Base-by-base conservation (phyloP, 805 yeast genomes). In the Lipomyces kockii region DNA sequence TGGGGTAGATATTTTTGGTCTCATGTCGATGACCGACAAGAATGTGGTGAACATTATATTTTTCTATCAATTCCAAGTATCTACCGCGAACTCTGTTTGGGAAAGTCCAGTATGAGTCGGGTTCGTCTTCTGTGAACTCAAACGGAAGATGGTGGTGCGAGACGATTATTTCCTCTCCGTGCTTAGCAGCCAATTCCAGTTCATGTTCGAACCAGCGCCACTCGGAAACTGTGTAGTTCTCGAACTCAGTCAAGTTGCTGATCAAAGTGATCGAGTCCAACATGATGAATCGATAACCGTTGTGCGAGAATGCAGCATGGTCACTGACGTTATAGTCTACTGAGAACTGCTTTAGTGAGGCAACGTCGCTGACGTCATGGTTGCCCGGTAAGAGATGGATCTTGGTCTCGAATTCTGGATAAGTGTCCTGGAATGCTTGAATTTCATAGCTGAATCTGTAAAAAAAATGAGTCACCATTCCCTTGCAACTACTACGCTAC, bases 141-240 rank as follows among this genome's bases (percentile, higher is more conserved):
- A 56, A 56, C 27, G 59, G 59, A 56, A 56, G 59, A 25, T 56
- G 59, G 59, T 56, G 59, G 46, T 56, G 59, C n/a, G 59, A 51
- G 22, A 56, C 51, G 34, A 56, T 29, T 6, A 56, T 56, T 56
- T 56, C 46, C 46, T 56, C 59, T 17, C 46, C 9, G 14, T 8
- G 8, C 59, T 17, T 9, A 1, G 39, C 27, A 11, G 59, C 59
- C 12, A 1, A 56, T 20, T 56, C 14, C 20, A 56, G 27, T 25
- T 56, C 59, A 2, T 27, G 1, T 56, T 56, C 46, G 46, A 56
- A 56, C 46, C 46, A 56, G 46, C 5, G 52, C 59, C 59, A 56
- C 27, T 56, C 59, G 14, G 14, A 6, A 29, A 3, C 4, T 12
- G 59, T 56, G 20, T 56, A 56, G 6, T 22, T 0, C 59, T 17